Conservation (phyloP, 495 filamentous ascomycete genomes). For the Mycothermus thermophilus region DNA sequence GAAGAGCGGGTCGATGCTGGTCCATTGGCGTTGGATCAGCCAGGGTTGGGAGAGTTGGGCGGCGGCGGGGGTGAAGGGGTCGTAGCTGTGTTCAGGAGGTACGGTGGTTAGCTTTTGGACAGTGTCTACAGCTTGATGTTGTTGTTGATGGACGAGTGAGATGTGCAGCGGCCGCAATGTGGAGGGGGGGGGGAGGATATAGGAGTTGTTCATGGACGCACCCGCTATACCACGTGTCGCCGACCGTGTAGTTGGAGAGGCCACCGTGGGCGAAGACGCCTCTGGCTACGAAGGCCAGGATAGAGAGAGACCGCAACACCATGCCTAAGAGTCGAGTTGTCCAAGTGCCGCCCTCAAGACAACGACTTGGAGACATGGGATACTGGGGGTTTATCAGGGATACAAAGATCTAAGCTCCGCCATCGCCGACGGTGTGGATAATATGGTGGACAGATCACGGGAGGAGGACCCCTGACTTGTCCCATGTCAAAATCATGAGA, state of each 20-base stretch:
- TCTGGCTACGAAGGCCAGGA: slow-evolving; percentile 14
- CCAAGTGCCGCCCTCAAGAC: too few species aligned
- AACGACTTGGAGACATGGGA: too few species aligned
- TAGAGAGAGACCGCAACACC: slow-evolving; percentile 14
- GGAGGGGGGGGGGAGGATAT: background rate
- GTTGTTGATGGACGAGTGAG: too few species aligned
- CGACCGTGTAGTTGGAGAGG: slow-evolving; percentile 35
- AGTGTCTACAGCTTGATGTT: too few species aligned
- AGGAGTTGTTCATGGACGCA: slow-evolving; percentile 10
- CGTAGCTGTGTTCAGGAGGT: slow-evolving; percentile 26
- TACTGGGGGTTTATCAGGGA: too few species aligned
- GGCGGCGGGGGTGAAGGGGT: slow-evolving; percentile 21
- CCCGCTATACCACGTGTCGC: slow-evolving; percentile 36
- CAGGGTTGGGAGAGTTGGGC: slow-evolving; percentile 29
- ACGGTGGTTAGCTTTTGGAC: background rate
- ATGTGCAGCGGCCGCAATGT: background rate
- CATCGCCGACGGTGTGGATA: too few species aligned
- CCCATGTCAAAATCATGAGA: too few species aligned
- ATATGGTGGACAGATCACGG: too few species aligned
- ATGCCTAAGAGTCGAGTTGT: slow-evolving; percentile 6
- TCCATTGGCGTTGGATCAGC: slow-evolving; percentile 33
- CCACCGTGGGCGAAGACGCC: slow-evolving; percentile 29
- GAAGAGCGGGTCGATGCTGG: slow-evolving; percentile 33
- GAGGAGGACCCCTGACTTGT: too few species aligned
- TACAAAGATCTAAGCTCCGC: too few species aligned